Percentiles rank a stretch among this genome's conserved stretches.
Conservation (phyloP, 169 alveolate genomes). For the Plasmodium berghei region DNA sequence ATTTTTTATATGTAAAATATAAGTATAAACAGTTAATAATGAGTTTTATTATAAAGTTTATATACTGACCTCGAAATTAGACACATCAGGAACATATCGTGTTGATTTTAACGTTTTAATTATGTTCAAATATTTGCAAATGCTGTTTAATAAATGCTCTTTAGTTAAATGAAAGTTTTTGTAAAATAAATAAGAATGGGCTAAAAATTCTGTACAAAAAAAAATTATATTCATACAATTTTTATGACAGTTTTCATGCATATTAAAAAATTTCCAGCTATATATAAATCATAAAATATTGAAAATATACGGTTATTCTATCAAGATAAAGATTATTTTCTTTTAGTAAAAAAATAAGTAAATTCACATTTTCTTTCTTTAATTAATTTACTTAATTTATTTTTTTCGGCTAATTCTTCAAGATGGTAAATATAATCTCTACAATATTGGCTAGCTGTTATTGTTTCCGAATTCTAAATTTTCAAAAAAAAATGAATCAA, state of each 20-base stretch:
- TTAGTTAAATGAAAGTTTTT: constrained; percentile 53
- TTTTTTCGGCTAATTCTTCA: constrained; percentile 38
- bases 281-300: background rate
- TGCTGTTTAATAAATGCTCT: constrained; percentile 62
- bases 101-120: constrained; percentile 55
- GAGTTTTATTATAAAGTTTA: background rate
- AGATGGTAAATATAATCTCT: constrained; percentile 55
- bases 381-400: constrained; percentile 50
- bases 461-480: constrained; percentile 31
- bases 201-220: constrained; percentile 42
- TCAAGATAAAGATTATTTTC: background rate
- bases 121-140: constrained; percentile 60
- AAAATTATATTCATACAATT: background rate
- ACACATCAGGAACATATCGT: constrained; percentile 55
- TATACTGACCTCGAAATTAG: constrained; percentile 55
- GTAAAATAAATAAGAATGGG: constrained; percentile 62
- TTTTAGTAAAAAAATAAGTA: background rate
- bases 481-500: background rate
- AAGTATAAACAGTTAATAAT: no score
- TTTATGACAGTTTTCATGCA: background rate
- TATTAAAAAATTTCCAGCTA: background rate
- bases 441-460: constrained; percentile 66
- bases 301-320: background rate
- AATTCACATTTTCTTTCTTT: background rate
- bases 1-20: no score